Evolutionary conservation across 1,284 basidiomycete species (phyloP), one percentile per base, ranked within the genome.

Genomic region (Sporisorium iseilematis-ciliati): DNA sequence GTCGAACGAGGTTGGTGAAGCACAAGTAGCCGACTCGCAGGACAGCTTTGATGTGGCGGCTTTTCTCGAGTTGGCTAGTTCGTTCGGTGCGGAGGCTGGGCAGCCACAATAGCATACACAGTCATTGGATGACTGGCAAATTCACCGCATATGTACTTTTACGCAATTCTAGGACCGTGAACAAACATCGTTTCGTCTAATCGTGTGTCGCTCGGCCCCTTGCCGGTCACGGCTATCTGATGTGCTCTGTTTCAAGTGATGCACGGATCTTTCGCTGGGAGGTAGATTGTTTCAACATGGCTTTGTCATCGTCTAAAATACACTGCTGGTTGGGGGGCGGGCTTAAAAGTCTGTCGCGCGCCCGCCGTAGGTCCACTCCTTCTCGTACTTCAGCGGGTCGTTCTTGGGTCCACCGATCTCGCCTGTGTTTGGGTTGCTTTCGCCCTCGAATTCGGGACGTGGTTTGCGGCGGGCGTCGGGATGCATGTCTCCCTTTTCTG

Each of bases 371-470:
- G 80, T 79, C 84, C 84, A 86, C 46, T 86, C 85, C 48, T 75
- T 70, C 35, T 80, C 73, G 75, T 83, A 84, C 29, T 67, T 82
- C 60, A 89, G 85, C 20, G 89, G 89, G 77, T 89, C 88, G 20
- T 86, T 85, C 82, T 89, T 89, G 1, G 89, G 89, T 0, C 89
- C 89, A 0, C 88, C 89, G 8, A 87, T 75, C 77, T 89, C 89
- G 18, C 89, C 89, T 33, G 89, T 89, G 20, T 78, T 78, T 3
- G 89, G 89, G 78, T 89, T 89, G 0, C 80, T 77, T 10, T 89
- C 88, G 5, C 89, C 89, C 57, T 88, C 86, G 58, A 89, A 89
- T 51, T 88, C 87, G 1, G 85, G 82, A 42, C 67, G 64, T 0
- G 86, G 85, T 53, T 80, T 81, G 16, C 65, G 55, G n/a, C 85